phyloP scores from a whole-genome alignment of 176 grass and related monocot genomes.

The Elaeis guineensis region DNA sequence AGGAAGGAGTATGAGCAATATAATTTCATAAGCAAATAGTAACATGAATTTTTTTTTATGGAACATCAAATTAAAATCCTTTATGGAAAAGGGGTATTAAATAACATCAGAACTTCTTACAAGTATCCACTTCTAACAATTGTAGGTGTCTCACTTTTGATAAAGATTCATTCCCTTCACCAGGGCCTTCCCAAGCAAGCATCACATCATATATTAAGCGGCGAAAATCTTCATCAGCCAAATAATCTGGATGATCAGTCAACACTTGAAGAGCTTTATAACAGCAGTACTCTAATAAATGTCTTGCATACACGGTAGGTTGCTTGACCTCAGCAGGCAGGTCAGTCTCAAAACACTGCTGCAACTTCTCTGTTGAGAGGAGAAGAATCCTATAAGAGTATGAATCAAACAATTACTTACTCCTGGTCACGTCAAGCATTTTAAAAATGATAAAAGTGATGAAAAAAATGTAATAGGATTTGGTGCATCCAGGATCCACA shows the following conservation, averaged over 20 bases:
- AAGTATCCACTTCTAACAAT: too few species aligned
- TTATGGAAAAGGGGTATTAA: too few species aligned
- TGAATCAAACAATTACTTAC: too few species aligned
- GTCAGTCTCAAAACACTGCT: neutral
- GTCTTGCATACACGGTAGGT: neutral
- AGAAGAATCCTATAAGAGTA: neutral
- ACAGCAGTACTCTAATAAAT: slow-evolving; percentile 1
- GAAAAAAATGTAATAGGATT: too few species aligned
- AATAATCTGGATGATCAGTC: neutral
- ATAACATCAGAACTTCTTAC: too few species aligned
- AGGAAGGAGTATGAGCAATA: neutral
- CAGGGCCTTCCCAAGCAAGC: slow-evolving; percentile 2
- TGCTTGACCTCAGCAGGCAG: neutral
- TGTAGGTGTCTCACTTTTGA: slow-evolving; percentile 33
- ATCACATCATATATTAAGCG: slow-evolving; percentile 1
- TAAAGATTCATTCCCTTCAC: slow-evolving; percentile 28
- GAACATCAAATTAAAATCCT: too few species aligned
- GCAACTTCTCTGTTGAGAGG: neutral
- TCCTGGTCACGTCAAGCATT: too few species aligned
- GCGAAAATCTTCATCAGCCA: neutral
- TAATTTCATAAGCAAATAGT: too few species aligned
- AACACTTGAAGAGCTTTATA: neutral
- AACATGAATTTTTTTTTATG: too few species aligned
- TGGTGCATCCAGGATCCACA: too few species aligned
- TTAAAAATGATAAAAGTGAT: too few species aligned